Percentiles rank a stretch among this genome's conserved stretches.
Conservation (phyloP, 495 filamentous ascomycete species). For the Amniculicola lignicola region DNA sequence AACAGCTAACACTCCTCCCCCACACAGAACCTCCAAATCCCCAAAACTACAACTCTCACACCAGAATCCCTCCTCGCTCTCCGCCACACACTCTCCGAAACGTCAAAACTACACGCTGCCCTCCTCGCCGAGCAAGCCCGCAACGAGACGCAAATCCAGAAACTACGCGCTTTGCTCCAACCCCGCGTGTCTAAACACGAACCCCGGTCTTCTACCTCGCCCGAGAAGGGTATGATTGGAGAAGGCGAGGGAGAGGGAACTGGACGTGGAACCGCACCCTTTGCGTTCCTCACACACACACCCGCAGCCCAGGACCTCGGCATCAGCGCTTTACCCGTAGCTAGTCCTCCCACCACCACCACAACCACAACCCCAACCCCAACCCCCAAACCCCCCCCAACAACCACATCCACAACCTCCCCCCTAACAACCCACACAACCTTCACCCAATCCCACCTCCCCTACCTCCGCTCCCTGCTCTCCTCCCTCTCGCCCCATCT, state of each 20-base stretch:
- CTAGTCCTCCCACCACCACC: slow-evolving; percentile 13
- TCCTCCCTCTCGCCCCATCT: slow-evolving; percentile 55
- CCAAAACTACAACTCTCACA: slow-evolving; percentile 37
- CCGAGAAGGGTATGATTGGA: slow-evolving; percentile 12
- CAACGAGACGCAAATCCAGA: slow-evolving; percentile 68
- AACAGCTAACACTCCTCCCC: no score
- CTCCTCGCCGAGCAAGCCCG: slow-evolving; percentile 70
- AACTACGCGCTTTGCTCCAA: slow-evolving; percentile 58
- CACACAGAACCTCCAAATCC: slow-evolving; percentile 32
- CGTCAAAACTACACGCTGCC: slow-evolving; percentile 70
- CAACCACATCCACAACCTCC: not conserved
- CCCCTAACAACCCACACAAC: slow-evolving; percentile 70
- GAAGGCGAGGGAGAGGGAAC: no score
- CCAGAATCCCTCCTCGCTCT: slow-evolving; percentile 65
- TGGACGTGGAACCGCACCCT: slow-evolving; percentile 36
- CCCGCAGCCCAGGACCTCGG: slow-evolving; percentile 48
- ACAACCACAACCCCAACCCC: not conserved
- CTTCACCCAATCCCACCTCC: slow-evolving; percentile 79
- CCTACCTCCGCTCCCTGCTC: slow-evolving; percentile 66
- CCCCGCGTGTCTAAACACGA: slow-evolving; percentile 37
- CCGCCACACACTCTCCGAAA: slow-evolving; percentile 75
- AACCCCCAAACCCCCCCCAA: no score
- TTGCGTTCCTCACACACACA: slow-evolving; percentile 55
- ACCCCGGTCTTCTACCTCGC: slow-evolving; percentile 14
- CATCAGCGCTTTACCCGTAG: slow-evolving; percentile 33